Evolutionary conservation across 768 basidiomycete genomes (phyloP), one percentile per base, ranked within the genome.

Genomic region (Lyophyllum atratum): DNA sequence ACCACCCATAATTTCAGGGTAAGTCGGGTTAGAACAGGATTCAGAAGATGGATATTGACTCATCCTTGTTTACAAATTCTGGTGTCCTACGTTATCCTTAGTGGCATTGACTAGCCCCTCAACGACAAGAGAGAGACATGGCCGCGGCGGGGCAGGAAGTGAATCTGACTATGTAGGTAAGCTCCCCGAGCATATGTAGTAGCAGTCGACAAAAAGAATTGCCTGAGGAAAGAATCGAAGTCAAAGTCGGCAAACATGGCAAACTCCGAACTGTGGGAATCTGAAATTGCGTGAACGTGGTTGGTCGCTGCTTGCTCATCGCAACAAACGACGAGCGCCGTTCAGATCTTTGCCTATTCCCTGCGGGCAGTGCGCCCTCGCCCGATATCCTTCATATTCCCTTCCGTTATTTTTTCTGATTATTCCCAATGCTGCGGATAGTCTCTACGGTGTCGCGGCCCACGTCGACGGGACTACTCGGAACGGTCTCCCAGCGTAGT

Each of bases 401-500:
- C 66, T 61, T 58, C 50, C 57, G 28, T 60, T 56, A 64, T 63
- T 56, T 56, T 62, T 55, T 52, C 56, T 49, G 58, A 57, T 59
- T 28, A 14, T 37, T 31, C 51, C 12, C 59, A 58, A 90, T 90
- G 89, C 75, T 89, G 68, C 85, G 89, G 67, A 76, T 90, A 61
- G 87, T 89, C 45, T 83, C 86, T 21, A 74, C 74, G 19, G 78
- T 76, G 65, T 80, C 79, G 72, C 81, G 83, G 71, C 83, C 88
- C 58, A 72, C 85, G 59, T 81, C 86, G 62, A 78, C 83, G 78
- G 85, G 88, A 65, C 78, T 84, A 76, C 81, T 91, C 79, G 85
- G 85, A 72, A 87, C 83, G 71, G 82, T 81, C 64, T 59, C 70
- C 53, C 67, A 69, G 33, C 54, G 58, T 59, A 63, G 74, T 74